Percentiles rank a stretch among this genome's conserved stretches.
These are phyloP conservation scores for Leptomonas seymouri DNA, from an alignment of 208 protist genomes.

Conservation along the genomic window DNA sequence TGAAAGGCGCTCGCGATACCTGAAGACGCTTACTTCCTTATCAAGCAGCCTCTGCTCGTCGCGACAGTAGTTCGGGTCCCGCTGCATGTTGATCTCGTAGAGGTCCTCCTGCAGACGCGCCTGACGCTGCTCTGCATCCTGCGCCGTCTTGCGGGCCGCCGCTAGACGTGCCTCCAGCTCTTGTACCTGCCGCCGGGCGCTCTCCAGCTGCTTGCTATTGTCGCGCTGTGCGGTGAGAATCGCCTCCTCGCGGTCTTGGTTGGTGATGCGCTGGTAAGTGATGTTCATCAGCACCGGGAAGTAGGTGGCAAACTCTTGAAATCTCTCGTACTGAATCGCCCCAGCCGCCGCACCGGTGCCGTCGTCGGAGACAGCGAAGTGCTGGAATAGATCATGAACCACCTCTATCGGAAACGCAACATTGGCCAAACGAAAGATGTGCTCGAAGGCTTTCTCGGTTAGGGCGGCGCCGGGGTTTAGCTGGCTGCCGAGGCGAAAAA, in stretches of 20 bases:
- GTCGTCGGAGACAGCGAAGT: constrained; percentile 42
- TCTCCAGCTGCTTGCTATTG: constrained; percentile 30
- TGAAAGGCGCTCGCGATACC: constrained; percentile 65
- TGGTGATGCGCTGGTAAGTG: constrained; percentile 68
- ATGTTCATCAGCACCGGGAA: constrained; percentile 76
- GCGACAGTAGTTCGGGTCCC: constrained; percentile 50
- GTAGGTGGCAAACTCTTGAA: constrained; percentile 61
- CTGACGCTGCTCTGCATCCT: constrained; percentile 44
- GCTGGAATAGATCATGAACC: constrained; percentile 53
- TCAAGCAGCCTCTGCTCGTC: constrained; percentile 77
- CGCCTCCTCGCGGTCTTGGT: constrained; percentile 54
- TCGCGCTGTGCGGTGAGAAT: constrained; percentile 55
- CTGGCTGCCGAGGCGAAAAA: constrained; percentile 48
- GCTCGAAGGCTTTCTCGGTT: constrained; percentile 46
- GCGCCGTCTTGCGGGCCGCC: constrained; percentile 36
- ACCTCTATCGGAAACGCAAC: constrained; percentile 65
- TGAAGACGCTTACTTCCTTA: constrained; percentile 83
- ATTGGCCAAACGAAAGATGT: constrained; percentile 56
- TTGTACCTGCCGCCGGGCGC: constrained; percentile 43
- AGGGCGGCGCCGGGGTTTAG: constrained; percentile 7
- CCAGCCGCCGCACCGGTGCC: constrained; percentile 2
- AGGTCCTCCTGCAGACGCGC: constrained; percentile 52
- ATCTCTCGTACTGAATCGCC: constrained; percentile 52
- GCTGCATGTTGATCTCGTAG: constrained; percentile 45
- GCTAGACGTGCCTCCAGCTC: constrained; percentile 55